Evolutionary conservation across 441 rosid genomes (phyloP).

Genomic region (Erodium moschatum): DNA sequence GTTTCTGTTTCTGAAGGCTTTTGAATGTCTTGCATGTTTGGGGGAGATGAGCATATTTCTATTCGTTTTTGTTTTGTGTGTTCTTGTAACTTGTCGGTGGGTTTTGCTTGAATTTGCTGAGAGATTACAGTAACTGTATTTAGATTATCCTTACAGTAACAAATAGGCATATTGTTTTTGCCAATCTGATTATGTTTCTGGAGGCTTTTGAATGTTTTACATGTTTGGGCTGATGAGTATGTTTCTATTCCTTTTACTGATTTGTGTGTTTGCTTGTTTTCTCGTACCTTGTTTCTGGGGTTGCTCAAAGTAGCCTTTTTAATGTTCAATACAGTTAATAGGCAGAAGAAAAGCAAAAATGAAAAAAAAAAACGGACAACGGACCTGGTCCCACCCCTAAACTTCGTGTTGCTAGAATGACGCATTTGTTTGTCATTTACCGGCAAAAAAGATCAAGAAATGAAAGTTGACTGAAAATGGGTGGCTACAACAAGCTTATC

Average conservation of each 20-base stretch:
- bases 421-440: no score
- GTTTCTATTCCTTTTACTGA: background rate
- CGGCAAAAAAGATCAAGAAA: no score
- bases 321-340: no score
- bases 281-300: no score
- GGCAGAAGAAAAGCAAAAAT: no score
- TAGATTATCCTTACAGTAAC: background rate
- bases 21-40: background rate
- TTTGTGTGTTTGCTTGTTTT: background rate
- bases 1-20: background rate
- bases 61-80: background rate
- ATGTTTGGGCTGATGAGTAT: background rate
- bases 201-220: background rate
- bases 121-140: background rate
- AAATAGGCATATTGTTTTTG: background rate
- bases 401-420: no score
- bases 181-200: background rate
- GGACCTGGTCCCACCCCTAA: no score
- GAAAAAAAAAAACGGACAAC: no score
- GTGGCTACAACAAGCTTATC: no score
- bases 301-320: no score
- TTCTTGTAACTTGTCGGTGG: background rate
- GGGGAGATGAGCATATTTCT: background rate
- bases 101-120: background rate
- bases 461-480: no score